These are phyloP conservation scores for Anastatica hierochuntica DNA, from an alignment of 345 rosid species.

Conservation along the genomic window DNA sequence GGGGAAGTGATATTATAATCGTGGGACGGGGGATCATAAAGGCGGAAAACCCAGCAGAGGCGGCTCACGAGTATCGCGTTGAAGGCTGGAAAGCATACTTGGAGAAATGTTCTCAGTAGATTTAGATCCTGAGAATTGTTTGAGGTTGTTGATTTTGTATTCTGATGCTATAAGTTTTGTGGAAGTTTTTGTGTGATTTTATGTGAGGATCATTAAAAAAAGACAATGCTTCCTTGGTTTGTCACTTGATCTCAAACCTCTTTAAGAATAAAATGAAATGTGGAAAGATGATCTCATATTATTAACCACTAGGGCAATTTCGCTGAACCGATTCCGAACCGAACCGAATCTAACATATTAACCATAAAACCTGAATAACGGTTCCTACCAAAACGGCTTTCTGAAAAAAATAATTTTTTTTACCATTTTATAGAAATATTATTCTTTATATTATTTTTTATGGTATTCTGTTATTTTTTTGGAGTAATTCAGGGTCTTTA, in stretches of 20 bases:
- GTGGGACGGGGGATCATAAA: slow-evolving; percentile 96
- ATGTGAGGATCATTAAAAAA: neutral
- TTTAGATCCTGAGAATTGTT: neutral
- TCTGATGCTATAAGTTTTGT: neutral
- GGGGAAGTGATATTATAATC: slow-evolving; percentile 90
- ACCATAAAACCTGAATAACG: no score
- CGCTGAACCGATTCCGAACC: no score
- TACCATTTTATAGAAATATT: no score
- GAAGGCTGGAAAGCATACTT: slow-evolving; percentile 95
- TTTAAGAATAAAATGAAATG: no score
- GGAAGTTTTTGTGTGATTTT: neutral
- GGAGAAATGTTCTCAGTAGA: slow-evolving; percentile 45
- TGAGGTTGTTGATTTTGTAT: slow-evolving; percentile 7
- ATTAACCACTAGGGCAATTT: no score
- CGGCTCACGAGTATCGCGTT: slow-evolving; percentile 73
- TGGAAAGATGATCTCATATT: neutral
- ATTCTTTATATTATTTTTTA: no score
- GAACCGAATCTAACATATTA: no score
- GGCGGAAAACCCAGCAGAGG: slow-evolving; percentile 66
- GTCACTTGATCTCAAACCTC: neutral
- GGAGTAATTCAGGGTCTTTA: no score
- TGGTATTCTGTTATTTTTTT: no score
- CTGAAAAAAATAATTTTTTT: no score
- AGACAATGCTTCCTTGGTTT: slow-evolving; percentile 13
- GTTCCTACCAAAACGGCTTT: no score